Percentiles rank a stretch among this genome's conserved stretches.
Conservation (phyloP, 1,284 basidiomycete species). For the Erythrobasidium hasegawianum region DNA sequence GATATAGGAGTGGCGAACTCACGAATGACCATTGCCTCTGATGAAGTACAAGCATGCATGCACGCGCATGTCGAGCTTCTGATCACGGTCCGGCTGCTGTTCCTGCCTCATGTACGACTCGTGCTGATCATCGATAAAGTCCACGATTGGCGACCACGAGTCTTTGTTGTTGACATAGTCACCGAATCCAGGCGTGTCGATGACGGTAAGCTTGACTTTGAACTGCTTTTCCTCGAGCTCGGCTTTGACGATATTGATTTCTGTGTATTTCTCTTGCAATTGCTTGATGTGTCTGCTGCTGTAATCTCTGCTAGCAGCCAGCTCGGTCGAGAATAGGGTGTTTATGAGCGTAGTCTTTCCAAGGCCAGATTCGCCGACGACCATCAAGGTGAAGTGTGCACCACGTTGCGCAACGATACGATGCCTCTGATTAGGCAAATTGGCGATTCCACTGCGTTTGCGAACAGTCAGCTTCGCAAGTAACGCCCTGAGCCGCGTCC, state of each 20-base stretch:
- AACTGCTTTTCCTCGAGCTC: conserved; percentile 95
- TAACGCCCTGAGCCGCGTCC: not conserved
- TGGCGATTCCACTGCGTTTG: conserved; percentile 54
- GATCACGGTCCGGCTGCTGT: conserved; percentile 88
- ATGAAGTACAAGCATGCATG: conserved; percentile 99
- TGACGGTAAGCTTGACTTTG: conserved; percentile 98
- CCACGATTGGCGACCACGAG: conserved; percentile 95
- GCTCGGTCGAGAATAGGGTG: conserved; percentile 97
- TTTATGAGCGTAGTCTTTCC: conserved; percentile 79
- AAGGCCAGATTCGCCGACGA: conserved; percentile 92
- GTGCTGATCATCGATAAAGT: conserved; percentile 99
- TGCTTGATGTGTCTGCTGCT: conserved; percentile 86
- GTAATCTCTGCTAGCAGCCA: conserved; percentile 90
- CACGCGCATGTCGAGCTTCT: conserved; percentile 92
- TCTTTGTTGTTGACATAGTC: conserved; percentile 99
- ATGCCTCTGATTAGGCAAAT: conserved; percentile 82
- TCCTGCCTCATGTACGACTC: conserved; percentile 99
- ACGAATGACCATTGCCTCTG: conserved; percentile 93
- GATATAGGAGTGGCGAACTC: conserved; percentile 48
- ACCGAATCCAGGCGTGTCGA: conserved; percentile 97
- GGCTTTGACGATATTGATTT: conserved; percentile 61
- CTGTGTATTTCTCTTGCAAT: conserved; percentile 90
- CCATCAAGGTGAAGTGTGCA: conserved; percentile 98
- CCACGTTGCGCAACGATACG: conserved; percentile 80
- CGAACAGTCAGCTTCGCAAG: not conserved